Evolutionary conservation across 2,329 filamentous ascomycete genomes (phyloP).

Genomic region (Chaetomium globosum): DNA sequence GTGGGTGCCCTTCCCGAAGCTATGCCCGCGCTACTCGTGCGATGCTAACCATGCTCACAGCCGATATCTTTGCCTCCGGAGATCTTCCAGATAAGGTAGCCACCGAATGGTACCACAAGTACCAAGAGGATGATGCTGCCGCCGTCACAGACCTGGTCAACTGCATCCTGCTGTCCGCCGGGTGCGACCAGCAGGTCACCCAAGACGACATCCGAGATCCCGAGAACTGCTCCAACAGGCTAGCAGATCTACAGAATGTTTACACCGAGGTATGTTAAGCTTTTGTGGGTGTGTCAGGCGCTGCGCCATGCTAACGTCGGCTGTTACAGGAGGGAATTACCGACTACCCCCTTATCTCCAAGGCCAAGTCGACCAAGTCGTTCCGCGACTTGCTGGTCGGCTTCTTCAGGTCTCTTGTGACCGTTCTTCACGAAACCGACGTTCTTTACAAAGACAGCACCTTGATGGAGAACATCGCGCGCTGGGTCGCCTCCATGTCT

Average conservation of each 20-base stretch:
- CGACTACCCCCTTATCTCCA: slow-evolving; percentile 90
- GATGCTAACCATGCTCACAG: slow-evolving; percentile 47
- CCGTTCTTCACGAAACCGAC: slow-evolving; percentile 78
- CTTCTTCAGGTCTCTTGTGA: slow-evolving; percentile 78
- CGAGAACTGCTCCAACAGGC: slow-evolving; percentile 77
- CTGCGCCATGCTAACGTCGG: slow-evolving; percentile 26
- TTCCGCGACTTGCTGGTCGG: slow-evolving; percentile 77
- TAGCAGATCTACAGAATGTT: slow-evolving; percentile 83
- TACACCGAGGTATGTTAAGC: slow-evolving; percentile 69
- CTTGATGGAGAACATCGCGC: slow-evolving; percentile 83
- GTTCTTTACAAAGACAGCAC: slow-evolving; percentile 75
- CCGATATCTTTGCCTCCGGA: slow-evolving; percentile 65
- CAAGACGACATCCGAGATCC: slow-evolving; percentile 85
- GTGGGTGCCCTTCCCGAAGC: slow-evolving; percentile 44
- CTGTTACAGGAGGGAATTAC: slow-evolving; percentile 67
- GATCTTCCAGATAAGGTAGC: slow-evolving; percentile 60
- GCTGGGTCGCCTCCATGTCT: slow-evolving; percentile 90
- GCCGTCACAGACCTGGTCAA: slow-evolving; percentile 67
- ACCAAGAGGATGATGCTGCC: slow-evolving; percentile 55
- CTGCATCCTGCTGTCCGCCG: slow-evolving; percentile 70
- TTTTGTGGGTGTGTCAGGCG: not conserved
- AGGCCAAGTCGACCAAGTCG: slow-evolving; percentile 71
- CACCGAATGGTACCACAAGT: slow-evolving; percentile 62
- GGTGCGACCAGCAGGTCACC: slow-evolving; percentile 77
- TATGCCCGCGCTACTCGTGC: slow-evolving; percentile 19